Evolutionary conservation across 345 rosid species (phyloP), one percentile per base, ranked within the genome.

Genomic region (Conringia planisiliqua): DNA sequence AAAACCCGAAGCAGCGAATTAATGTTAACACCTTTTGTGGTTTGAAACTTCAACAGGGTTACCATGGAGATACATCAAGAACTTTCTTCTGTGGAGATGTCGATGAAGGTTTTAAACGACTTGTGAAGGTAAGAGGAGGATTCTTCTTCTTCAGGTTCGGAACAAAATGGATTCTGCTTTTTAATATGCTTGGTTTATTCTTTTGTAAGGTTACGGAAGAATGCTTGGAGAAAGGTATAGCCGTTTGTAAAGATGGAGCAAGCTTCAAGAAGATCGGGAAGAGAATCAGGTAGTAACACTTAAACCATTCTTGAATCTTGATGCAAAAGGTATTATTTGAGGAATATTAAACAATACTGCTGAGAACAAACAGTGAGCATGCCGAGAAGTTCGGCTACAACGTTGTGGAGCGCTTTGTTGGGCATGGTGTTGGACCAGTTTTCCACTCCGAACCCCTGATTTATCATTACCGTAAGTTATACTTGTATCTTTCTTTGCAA

Each of bases 21-120:
- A 29, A 13, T 32, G 5, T 13, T 47, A 18, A 71, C 22, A 48
- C 5, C 5, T 27, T 44, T n/a, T 9, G 27, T 52, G 27, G 16
- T 17, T 26, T 57, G 50, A 38, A 65, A 65, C 54, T 51, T 59
- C 54, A 6, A 36, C 77, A 94, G 98, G 97, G 98, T 66, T 94
- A 91, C 77, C 98, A 91, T 70, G 97, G 97, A 55, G 98, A 91
- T 84, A 91, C 98, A n/a, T 94, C 97, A 42, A 90, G 78, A 87
- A 91, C 92, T 50, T 94, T 86, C 76, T 72, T 91, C 22, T 90
- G 96, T 68, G 98, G 98, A 72, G 82, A 89, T 39, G 90, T 90
- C 22, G 57, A 80, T 20, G 87, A 82, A 42, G 65, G 70, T n/a
- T 73, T 86, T 18, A 78, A 83, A 69, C 86, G 84, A 65, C 96